These are phyloP conservation scores for Amphirosellinia nigrospora DNA, from an alignment of 495 filamentous ascomycete genomes.

Conservation along the genomic window DNA sequence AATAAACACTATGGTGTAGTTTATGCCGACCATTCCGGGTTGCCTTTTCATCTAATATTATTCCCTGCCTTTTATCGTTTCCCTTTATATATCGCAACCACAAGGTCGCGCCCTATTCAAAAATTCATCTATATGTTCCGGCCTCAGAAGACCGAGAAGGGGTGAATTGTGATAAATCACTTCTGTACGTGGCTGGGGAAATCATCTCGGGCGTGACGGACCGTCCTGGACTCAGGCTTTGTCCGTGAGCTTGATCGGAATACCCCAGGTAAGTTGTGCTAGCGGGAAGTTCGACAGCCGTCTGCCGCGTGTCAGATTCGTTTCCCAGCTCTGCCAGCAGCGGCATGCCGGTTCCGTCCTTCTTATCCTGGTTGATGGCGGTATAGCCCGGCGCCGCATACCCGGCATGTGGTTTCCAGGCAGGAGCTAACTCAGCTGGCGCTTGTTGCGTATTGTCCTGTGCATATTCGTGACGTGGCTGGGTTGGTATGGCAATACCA, in stretches of 20 bases:
- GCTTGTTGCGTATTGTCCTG: slow-evolving; percentile 33
- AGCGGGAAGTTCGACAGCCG: slow-evolving; percentile 33
- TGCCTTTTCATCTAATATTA: neutral
- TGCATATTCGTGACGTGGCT: slow-evolving; percentile 27
- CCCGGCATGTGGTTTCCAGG: slow-evolving; percentile 28
- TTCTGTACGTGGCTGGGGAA: slow-evolving; percentile 8
- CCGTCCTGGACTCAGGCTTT: neutral
- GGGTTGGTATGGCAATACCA: neutral
- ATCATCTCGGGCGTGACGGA: neutral
- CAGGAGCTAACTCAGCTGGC: slow-evolving; percentile 29
- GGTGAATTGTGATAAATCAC: slow-evolving; percentile 6
- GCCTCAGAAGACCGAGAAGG: slow-evolving; percentile 12
- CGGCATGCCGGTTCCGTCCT: slow-evolving; percentile 31
- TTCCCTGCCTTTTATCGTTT: neutral
- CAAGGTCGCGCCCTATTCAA: neutral
- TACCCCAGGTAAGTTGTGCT: neutral
- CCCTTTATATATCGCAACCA: neutral
- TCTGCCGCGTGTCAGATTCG: slow-evolving; percentile 12
- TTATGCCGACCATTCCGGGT: neutral
- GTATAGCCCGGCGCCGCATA: slow-evolving; percentile 8
- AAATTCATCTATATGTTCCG: slow-evolving; percentile 6
- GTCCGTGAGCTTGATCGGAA: neutral
- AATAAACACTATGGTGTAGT: slow-evolving; percentile 2
- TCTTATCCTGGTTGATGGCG: neutral
- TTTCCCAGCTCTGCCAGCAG: slow-evolving; percentile 31